Evolutionary conservation across 202 grass and related monocot genomes (phyloP).

Genomic region (Eragrostis tef): DNA sequence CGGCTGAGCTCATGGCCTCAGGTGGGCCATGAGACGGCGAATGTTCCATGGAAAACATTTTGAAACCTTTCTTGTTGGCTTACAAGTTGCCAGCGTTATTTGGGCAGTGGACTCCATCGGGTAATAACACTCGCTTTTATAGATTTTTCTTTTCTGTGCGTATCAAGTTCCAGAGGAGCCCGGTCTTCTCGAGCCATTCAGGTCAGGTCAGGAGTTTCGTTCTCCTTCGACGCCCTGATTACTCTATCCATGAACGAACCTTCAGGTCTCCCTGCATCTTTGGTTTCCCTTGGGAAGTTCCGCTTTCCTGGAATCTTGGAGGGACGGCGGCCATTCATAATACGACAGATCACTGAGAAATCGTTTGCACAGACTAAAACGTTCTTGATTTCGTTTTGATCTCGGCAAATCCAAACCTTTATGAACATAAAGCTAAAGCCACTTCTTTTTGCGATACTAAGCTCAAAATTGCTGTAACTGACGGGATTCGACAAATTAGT

Average conservation of each 20-base stretch:
- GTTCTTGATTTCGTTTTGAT: not conserved
- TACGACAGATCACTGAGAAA: not conserved
- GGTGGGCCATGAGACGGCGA: slow-evolving; percentile 19
- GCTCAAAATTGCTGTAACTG: not conserved
- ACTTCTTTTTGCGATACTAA: not conserved
- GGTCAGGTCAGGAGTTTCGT: not conserved
- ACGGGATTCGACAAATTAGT: not conserved
- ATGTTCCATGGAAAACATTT: slow-evolving; percentile 36
- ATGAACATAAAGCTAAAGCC: not conserved
- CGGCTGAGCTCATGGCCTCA: slow-evolving; percentile 24
- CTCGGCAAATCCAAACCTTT: not conserved
- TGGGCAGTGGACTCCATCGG: slow-evolving; percentile 3
- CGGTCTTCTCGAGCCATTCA: slow-evolving; percentile 4
- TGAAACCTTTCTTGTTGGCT: not conserved
- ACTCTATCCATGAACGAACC: slow-evolving; percentile 20
- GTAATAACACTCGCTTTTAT: not conserved
- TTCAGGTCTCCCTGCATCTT: slow-evolving; percentile 7
- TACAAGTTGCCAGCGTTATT: slow-evolving; percentile 15
- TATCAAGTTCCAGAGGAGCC: not conserved
- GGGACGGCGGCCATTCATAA: not conserved
- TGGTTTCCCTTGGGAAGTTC: not conserved
- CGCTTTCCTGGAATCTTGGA: not conserved
- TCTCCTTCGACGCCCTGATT: not conserved
- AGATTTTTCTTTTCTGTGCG: not conserved
- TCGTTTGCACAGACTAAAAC: not conserved